phyloP scores from a whole-genome alignment of 768 basidiomycete genomes.

The Lactarius sp. region DNA sequence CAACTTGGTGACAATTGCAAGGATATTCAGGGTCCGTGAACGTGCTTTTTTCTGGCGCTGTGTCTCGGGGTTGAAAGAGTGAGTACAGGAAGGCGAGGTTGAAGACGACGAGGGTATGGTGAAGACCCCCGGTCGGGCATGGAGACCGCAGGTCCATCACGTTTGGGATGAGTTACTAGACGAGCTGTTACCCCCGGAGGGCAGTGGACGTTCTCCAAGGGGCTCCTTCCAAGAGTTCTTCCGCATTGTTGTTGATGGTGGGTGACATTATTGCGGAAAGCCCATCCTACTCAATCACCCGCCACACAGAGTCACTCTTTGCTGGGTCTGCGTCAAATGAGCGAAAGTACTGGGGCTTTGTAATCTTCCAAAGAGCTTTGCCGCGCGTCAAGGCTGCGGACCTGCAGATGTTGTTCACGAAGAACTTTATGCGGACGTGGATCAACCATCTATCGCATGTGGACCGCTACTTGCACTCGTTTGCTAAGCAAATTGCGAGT shows the following conservation, averaged over 20 bases:
- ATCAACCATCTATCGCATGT: conserved; percentile 89
- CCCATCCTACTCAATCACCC: conserved; percentile 5
- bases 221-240: conserved; percentile 90
- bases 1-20: conserved; percentile 72
- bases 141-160: conserved; percentile 91
- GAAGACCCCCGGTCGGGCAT: conserved; percentile 51
- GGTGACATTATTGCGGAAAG: conserved; percentile 24
- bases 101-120: conserved; percentile 49
- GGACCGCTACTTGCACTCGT: conserved; percentile 87
- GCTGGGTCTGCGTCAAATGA: conserved; percentile 77
- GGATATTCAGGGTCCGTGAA: conserved; percentile 68
- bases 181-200: conserved; percentile 52
- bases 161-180: conserved; percentile 86
- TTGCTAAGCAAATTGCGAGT: conserved; percentile 76
- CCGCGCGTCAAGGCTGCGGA: conserved; percentile 57
- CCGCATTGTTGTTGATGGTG: conserved; percentile 86
- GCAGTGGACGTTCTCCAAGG: conserved; percentile 36
- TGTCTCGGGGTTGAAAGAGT: background rate
- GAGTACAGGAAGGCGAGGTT: conserved; percentile 33
- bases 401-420: conserved; percentile 85
- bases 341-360: conserved; percentile 96
- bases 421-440: conserved; percentile 95
- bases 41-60: background rate
- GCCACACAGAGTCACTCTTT: conserved; percentile 72
- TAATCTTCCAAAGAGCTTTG: conserved; percentile 77